These are phyloP conservation scores for Melanopsichium pennsylvanicum DNA, from an alignment of 1,284 basidiomycete species.

Conservation along the genomic window DNA sequence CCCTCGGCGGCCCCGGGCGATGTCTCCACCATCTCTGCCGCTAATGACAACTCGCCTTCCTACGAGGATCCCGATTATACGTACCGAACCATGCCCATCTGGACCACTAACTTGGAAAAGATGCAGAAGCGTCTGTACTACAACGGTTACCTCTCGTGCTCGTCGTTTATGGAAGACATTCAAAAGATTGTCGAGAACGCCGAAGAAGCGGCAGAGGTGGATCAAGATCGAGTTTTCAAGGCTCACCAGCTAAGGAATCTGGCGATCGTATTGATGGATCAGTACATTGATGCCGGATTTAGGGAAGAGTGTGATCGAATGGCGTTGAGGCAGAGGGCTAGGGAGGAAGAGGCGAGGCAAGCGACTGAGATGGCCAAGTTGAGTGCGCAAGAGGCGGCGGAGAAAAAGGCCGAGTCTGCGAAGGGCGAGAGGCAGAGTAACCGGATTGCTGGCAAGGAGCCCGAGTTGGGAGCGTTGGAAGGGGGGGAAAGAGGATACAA, in stretches of 20 bases:
- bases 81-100: slow-evolving; percentile 56
- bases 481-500: slow-evolving; percentile 42
- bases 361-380: slow-evolving; percentile 71
- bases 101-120: slow-evolving; percentile 73
- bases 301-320: slow-evolving; percentile 85
- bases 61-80: slow-evolving; percentile 40
- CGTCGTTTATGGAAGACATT: slow-evolving; percentile 87
- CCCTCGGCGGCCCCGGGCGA: background rate
- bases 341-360: slow-evolving; percentile 67
- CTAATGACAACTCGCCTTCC: no score
- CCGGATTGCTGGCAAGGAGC: slow-evolving; percentile 75
- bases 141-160: slow-evolving; percentile 84
- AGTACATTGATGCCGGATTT: slow-evolving; percentile 84
- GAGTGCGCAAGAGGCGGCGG: slow-evolving; percentile 47
- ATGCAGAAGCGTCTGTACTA: slow-evolving; percentile 88
- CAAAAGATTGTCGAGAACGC: slow-evolving; percentile 90
- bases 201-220: slow-evolving; percentile 70
- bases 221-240: slow-evolving; percentile 77
- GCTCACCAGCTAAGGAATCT: slow-evolving; percentile 90
- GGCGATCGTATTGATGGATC: slow-evolving; percentile 82
- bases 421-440: slow-evolving; percentile 66
- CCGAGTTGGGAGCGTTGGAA: slow-evolving; percentile 68
- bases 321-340: slow-evolving; percentile 78
- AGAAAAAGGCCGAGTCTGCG: slow-evolving; percentile 30
- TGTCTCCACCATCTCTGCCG: background rate